A percentile compares a stretch with the other conserved stretches of the same genome.
Conservation (phyloP, 805 yeast species). For the Myxozyma lipomycoides region DNA sequence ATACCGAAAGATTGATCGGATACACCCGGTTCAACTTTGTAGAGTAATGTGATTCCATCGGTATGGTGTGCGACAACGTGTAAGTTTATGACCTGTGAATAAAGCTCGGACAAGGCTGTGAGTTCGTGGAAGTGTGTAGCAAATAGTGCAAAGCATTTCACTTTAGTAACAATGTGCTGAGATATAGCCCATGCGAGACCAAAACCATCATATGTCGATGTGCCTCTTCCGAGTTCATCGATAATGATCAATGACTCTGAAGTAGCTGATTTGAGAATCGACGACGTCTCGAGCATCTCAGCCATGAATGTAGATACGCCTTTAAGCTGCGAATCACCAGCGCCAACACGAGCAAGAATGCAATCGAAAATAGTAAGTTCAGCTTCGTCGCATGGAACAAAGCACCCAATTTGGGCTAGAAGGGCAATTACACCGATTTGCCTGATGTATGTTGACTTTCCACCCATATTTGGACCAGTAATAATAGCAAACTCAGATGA, state of each 20-base stretch:
- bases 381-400: slow-evolving; percentile 74
- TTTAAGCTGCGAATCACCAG: slow-evolving; percentile 94
- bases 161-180: slow-evolving; percentile 68
- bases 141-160: slow-evolving; percentile 77
- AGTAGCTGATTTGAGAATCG: slow-evolving; percentile 77
- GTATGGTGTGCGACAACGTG: slow-evolving; percentile 91
- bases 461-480: slow-evolving; percentile 98
- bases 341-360: slow-evolving; percentile 94
- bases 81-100: slow-evolving; percentile 63
- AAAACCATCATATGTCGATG: slow-evolving; percentile 92
- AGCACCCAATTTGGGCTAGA: slow-evolving; percentile 86
- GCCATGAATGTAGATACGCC: slow-evolving; percentile 97
- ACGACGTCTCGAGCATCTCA: slow-evolving; percentile 92
- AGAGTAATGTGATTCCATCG: slow-evolving; percentile 77
- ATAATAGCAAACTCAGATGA: slow-evolving; percentile 70
- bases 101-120: slow-evolving; percentile 66
- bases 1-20: slow-evolving; percentile 96
- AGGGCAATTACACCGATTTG: slow-evolving; percentile 84
- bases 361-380: slow-evolving; percentile 85
- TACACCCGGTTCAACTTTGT: slow-evolving; percentile 94
- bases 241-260: slow-evolving; percentile 75
- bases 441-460: slow-evolving; percentile 88
- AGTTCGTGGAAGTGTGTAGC: slow-evolving; percentile 98
- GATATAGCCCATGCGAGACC: slow-evolving; percentile 97
- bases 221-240: slow-evolving; percentile 92